These are phyloP conservation scores for Wolfiporia cocos DNA, from an alignment of 1,284 basidiomycete species.

Conservation along the genomic window DNA sequence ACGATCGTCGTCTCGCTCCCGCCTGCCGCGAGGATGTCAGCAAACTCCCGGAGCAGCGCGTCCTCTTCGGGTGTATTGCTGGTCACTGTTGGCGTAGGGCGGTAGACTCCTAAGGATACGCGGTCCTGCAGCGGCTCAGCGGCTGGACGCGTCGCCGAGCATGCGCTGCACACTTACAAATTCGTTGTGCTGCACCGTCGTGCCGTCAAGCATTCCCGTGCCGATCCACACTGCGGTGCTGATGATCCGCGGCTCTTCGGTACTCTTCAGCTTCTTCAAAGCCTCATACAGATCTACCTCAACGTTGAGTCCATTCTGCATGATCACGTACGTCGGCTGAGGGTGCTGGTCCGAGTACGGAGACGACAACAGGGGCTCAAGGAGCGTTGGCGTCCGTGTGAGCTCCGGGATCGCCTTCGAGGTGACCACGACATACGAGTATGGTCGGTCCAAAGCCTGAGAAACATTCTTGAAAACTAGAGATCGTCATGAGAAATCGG, in stretches of 20 bases:
- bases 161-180: constrained; percentile 34
- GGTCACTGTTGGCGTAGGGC: constrained; percentile 34
- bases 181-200: constrained; percentile 43
- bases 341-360: constrained; percentile 39
- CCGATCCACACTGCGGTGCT: constrained; percentile 50
- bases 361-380: constrained; percentile 50
- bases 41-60: constrained; percentile 39
- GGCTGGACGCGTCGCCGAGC: too few relatives aligned
- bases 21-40: constrained; percentile 38
- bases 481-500: constrained; percentile 4
- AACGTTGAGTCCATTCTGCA: constrained; percentile 77
- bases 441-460: constrained; percentile 54
- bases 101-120: constrained; percentile 47
- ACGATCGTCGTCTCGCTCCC: constrained; percentile 44
- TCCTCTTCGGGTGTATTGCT: constrained; percentile 39
- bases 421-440: constrained; percentile 63
- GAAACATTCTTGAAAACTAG: constrained; percentile 53
- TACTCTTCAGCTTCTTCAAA: constrained; percentile 32
- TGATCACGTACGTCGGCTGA: constrained; percentile 59
- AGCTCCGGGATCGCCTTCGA: constrained; percentile 76
- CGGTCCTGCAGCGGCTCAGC: constrained; percentile 36
- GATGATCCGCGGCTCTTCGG: constrained; percentile 43
- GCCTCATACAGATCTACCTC: constrained; percentile 62
- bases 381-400: constrained; percentile 46
- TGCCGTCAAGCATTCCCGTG: constrained; percentile 40